phyloP scores from a whole-genome alignment of 2,329 filamentous ascomycete species.

The Colletotrichum musae region DNA sequence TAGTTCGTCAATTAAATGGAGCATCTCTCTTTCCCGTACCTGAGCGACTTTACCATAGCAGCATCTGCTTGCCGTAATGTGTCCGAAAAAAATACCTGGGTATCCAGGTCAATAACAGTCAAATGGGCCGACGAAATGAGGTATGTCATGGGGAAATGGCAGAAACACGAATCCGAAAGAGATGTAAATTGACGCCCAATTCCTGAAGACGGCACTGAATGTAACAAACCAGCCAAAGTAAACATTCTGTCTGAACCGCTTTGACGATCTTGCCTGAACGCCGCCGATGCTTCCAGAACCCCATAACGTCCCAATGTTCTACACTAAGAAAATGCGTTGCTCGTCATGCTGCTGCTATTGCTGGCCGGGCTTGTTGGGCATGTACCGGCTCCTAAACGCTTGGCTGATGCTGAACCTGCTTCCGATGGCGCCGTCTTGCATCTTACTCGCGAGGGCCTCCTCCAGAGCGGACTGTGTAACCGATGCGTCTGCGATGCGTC shows the following conservation, averaged over 20 bases:
- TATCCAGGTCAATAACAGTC: neutral
- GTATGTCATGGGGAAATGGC: neutral
- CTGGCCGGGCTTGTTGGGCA: slow-evolving; percentile 51
- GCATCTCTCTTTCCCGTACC: neutral
- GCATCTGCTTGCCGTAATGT: neutral
- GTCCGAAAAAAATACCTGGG: neutral
- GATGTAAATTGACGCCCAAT: slow-evolving; percentile 6
- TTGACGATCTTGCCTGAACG: slow-evolving; percentile 39
- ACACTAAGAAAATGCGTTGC: slow-evolving; percentile 2
- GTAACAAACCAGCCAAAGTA: slow-evolving; percentile 7
- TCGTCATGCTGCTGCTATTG: slow-evolving; percentile 31
- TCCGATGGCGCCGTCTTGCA: slow-evolving; percentile 72
- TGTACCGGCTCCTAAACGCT: slow-evolving; percentile 74
- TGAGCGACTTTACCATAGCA: neutral
- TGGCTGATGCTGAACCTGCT: slow-evolving; percentile 80
- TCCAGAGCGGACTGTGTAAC: slow-evolving; percentile 86
- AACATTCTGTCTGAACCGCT: slow-evolving; percentile 25
- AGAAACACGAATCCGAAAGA: neutral
- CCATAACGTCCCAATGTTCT: slow-evolving; percentile 14
- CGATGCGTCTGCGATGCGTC: slow-evolving; percentile 73
- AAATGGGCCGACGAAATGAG: neutral
- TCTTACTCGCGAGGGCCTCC: slow-evolving; percentile 81
- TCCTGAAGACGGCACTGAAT: slow-evolving; percentile 5
- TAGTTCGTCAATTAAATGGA: neutral
- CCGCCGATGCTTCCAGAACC: slow-evolving; percentile 30